Base-by-base conservation (phyloP, 2,329 filamentous ascomycete species). In the Aspergillus versicolor region DNA sequence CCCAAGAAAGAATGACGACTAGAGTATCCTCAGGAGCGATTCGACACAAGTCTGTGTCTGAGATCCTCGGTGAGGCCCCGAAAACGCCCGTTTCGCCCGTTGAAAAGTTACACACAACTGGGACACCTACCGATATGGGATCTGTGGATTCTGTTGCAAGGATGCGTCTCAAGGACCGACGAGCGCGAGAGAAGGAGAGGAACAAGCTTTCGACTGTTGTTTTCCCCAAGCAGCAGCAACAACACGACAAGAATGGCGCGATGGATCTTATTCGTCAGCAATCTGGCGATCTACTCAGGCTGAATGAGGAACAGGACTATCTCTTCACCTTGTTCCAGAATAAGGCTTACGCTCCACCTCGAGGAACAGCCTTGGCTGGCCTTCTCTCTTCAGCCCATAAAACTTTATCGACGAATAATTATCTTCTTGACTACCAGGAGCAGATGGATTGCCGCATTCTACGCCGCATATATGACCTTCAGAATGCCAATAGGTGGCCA, bases 401-500 rank as follows among this genome's bases (percentile, higher is more conserved):
- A 72, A 96, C 92, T 0, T 79, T 97, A 11, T 92, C 89, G 2
- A 97, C 93, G 0, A 81, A 88, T 1, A 92, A 97, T 69, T 88
- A 92, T 50, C 87, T 91, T 57, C 84, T 95, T 1, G 88, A 91
- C 43, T 86, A 95, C 41, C 85, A 91, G 48, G 92, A 97, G 66
- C 87, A 89, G 57, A 91, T 96, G 72, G 91, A 95, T 52, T 94
- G 91, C 67, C 88, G 91, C 55, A 90, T 96, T 30, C 75, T 97
- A 4, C 87, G 91, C 55, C 83, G 91, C 13, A 91, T 99, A 2
- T 96, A 97, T 70, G 87, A 93, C 60, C 79, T 97, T 24, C 94
- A 99, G 69, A 91, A 93, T 67, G 86, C 88, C 32, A 92, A 96
- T 65, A 89, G 93, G 67, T 97, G 94, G 93, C 94, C 92, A 5